Conservation (phyloP, 2,329 filamentous ascomycete genomes). For the Calcarisporium arbuscula region DNA sequence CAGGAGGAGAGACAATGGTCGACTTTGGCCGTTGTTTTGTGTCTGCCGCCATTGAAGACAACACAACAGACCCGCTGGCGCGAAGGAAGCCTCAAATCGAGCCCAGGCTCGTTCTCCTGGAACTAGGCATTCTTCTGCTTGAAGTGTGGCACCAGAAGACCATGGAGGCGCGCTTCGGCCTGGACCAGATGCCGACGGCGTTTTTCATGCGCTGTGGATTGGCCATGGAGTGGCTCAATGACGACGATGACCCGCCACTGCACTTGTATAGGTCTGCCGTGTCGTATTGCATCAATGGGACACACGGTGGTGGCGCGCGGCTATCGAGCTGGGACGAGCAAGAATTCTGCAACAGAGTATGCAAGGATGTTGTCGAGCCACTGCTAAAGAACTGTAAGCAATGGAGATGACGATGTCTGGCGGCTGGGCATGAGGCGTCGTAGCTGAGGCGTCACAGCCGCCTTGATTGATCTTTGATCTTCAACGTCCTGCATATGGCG, state of each 20-base stretch:
- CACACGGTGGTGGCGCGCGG: background rate
- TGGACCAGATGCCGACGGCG: background rate
- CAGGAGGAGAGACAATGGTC: background rate
- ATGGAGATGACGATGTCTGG: conserved; percentile 3
- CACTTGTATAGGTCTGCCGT: conserved; percentile 2
- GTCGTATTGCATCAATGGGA: conserved; percentile 4
- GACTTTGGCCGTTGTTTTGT: conserved; percentile 4
- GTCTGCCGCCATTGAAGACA: conserved; percentile 2
- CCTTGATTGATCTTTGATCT: too few species aligned
- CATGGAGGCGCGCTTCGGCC: background rate
- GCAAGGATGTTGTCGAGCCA: conserved; percentile 4
- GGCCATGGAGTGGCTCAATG: conserved; percentile 3
- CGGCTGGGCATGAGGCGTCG: too few species aligned
- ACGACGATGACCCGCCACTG: background rate
- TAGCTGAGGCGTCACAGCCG: too few species aligned
- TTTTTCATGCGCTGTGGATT: background rate
- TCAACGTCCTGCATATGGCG: too few species aligned
- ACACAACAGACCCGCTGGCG: background rate
- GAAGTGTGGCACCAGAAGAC: conserved; percentile 7
- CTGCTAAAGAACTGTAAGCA: conserved; percentile 6
- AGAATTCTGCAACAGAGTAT: conserved; percentile 5
- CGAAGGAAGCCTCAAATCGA: background rate
- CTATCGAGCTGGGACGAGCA: conserved; percentile 2
- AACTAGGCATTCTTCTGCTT: conserved; percentile 4
- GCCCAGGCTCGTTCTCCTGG: conserved; percentile 2